Percentiles rank a stretch among this genome's conserved stretches.
phyloP scores from a whole-genome alignment of 2,329 filamentous ascomycete species.

The Diaporthe longicolla region DNA sequence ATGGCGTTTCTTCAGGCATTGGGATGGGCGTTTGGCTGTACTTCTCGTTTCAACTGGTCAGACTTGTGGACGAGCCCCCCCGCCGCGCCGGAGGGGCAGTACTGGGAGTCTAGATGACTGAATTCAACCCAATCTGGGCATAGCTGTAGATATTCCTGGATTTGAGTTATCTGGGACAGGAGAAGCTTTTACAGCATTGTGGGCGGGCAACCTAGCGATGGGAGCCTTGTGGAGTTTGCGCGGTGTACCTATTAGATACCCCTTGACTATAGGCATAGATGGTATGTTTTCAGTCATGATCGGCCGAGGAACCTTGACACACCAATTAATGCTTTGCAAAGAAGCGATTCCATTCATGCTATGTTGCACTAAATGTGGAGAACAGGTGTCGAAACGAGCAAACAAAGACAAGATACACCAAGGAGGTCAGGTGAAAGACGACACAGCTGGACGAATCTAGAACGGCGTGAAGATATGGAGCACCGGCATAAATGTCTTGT shows the following conservation, averaged over 20 bases:
- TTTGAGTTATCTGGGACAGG: not conserved
- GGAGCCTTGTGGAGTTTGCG: not conserved
- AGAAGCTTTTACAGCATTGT: not conserved
- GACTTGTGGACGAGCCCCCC: not conserved
- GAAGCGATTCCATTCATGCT: not conserved
- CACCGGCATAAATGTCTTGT: no score
- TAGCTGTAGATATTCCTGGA: not conserved
- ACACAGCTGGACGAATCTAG: not conserved
- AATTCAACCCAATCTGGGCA: not conserved
- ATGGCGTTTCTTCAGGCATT: slow-evolving; percentile 37
- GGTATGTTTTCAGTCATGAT: not conserved
- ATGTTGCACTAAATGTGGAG: not conserved
- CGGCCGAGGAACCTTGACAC: not conserved
- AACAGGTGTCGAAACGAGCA: not conserved
- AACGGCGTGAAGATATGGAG: not conserved
- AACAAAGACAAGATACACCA: not conserved
- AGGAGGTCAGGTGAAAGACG: not conserved
- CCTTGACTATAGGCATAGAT: not conserved
- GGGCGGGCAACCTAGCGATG: not conserved
- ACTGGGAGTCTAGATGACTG: slow-evolving; percentile 6
- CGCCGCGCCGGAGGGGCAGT: not conserved
- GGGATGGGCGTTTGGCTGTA: slow-evolving; percentile 35
- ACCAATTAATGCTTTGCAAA: no score
- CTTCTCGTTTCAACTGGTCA: slow-evolving; percentile 24
- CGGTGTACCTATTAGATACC: not conserved